These are phyloP conservation scores for Backusella westeae DNA, from an alignment of 192 early-diverging fungal genomes.

Conservation along the genomic window DNA sequence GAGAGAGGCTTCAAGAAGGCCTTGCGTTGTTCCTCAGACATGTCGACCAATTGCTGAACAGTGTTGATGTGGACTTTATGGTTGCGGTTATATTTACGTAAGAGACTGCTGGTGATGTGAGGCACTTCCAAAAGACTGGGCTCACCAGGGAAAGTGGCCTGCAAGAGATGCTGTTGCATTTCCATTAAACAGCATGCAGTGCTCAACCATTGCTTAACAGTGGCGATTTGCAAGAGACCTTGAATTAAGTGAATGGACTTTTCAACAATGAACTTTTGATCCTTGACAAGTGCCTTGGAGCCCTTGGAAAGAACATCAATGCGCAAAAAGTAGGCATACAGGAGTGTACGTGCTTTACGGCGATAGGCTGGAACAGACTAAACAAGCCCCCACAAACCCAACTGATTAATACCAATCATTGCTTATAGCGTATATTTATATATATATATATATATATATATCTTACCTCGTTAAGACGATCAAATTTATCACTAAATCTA, in stretches of 20 bases:
- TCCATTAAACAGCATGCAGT: constrained; percentile 73
- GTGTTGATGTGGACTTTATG: constrained; percentile 65
- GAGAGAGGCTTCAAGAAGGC: constrained; percentile 51
- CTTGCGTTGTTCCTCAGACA: constrained; percentile 63
- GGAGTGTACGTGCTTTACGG: constrained; percentile 73
- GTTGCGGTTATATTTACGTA: constrained; percentile 57
- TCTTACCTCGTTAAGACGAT: constrained; percentile 25
- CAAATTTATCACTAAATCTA: constrained; percentile 59
- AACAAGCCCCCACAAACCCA: background rate
- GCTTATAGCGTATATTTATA: background rate
- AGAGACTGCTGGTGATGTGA: constrained; percentile 61
- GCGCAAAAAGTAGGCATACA: constrained; percentile 84
- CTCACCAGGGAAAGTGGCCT: constrained; percentile 80
- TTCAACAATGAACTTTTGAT: constrained; percentile 73
- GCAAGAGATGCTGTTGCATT: constrained; percentile 85
- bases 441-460: background rate
- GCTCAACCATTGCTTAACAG: constrained; percentile 81
- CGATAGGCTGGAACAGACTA: constrained; percentile 36
- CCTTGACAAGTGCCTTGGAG: constrained; percentile 27
- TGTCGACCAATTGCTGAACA: constrained; percentile 64
- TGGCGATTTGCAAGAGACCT: constrained; percentile 88
- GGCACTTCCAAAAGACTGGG: constrained; percentile 87
- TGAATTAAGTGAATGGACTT: constrained; percentile 73
- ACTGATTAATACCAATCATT: background rate
- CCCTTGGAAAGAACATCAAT: constrained; percentile 56